Evolutionary conservation across 2,329 filamentous ascomycete genomes (phyloP), one percentile per base, ranked within the genome.

Genomic region (Pseudogymnoascus sp.): DNA sequence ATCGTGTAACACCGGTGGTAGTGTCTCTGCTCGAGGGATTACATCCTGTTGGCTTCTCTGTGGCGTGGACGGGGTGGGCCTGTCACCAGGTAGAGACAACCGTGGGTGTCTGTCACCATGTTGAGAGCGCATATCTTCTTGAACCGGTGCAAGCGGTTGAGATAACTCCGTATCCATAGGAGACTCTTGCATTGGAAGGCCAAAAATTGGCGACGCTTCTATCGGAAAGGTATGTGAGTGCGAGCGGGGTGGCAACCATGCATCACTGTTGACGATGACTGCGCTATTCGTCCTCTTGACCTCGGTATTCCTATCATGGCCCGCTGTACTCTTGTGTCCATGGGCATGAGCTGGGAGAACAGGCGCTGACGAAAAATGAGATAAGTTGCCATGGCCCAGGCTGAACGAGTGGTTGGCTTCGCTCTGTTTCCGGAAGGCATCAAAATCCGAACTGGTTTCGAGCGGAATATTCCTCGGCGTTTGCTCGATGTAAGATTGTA

Each of bases 381-480:
- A 76, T 72, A 63, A 77, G 74, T 70, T 71, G 25, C 71, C 71
- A 68, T 72, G 71, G 21, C 70, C 66, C 7, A 87, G 73, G 35
- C 73, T 79, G 67, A 84, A 84, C 39, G 75, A 75, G 55, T 74
- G 78, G 67, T 86, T 87, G 36, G 83, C 79, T 69, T 92, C 89
- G n/a, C 85, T 83, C 70, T 91, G 87, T 66, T 81, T 84, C 68
- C 81, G 82, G 72, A 95, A 93, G 2, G 88, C 88, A 72, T 93
- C 90, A 66, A 89, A 93, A n/a, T 92, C 87, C 5, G 89, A 84
- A 69, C 92, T 92, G 35, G 87, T 84, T 69, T 93, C 89, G 59
- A 91, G 77, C 0, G 90, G 83, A 5, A 91, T 77, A 66, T 87
- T 82, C 65, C 85, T 85, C 2, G 90, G 89, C 7, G 89, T 82